Evolutionary conservation across 2,329 filamentous ascomycete species (phyloP), one percentile per base, ranked within the genome.

Genomic region (Stromatinia cepivora): DNA sequence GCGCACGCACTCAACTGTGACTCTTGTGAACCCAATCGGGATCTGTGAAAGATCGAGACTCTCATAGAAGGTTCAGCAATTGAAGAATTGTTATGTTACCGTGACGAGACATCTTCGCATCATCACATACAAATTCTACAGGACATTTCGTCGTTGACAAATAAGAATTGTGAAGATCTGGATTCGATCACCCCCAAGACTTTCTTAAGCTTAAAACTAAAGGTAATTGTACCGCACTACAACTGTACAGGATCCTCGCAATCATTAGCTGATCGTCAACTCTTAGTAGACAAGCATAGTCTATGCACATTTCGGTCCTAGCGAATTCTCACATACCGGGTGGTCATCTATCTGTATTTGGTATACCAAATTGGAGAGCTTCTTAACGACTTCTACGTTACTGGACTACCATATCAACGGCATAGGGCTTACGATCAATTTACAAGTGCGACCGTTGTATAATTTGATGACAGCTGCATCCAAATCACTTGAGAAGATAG

Each of bases 111-210:
- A 62, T 34, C 42, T 28, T 58, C 6, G 17, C n/a, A 42, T 58
- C 34, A 7, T 58, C 11, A 56, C 28, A 56, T 56, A 13, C 28
- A n/a, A 20, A 61, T 8, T 62, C 39, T 5, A 13, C 25, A 9
- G 28, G 58, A 31, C 28, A n/a, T 22, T 61, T 20, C 28, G 36
- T 25, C n/a, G 20, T 28, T 67, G 54, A 22, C 34, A 28, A 59
- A 28, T 48, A 36, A 48, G 25, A 28, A 20, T 28, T 31, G 59
- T 61, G 56, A 67, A 54, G 68, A 70, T 67, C 63, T 61, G 20
- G 56, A 54, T 5, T 42, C 20, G 50, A 39, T 20, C 48, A 28
- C 31, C n/a, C 9, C 39, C 20, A 15, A 17, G 25, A 36, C 45
- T 46, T 22, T 46, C 34, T 50, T 58, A 28, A 15, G 28, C 46